A percentile compares a stretch with the other conserved stretches of the same genome.
phyloP scores from a whole-genome alignment of 768 basidiomycete genomes.

The Mycena maculata region DNA sequence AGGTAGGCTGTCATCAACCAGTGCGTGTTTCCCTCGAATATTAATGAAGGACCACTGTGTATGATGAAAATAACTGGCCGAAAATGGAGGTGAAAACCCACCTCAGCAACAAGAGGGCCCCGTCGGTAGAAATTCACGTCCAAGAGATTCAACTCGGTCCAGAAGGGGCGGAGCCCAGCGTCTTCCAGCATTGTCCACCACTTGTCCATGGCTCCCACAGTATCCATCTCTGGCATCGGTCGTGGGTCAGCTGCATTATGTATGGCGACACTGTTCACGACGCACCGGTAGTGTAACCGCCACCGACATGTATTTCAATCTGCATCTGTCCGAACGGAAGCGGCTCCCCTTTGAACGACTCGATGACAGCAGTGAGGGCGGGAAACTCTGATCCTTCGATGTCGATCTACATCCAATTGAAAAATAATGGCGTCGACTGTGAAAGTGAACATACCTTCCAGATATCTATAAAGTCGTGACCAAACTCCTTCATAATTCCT shows the following conservation, averaged over 20 bases:
- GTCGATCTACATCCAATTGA: slow-evolving; percentile 58
- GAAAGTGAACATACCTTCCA: slow-evolving; percentile 13
- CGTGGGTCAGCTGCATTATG: slow-evolving; percentile 1
- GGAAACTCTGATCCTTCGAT: slow-evolving; percentile 62
- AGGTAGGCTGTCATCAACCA: slow-evolving; percentile 31
- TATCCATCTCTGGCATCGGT: slow-evolving; percentile 43
- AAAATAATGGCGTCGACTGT: slow-evolving; percentile 45
- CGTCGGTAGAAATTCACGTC: slow-evolving; percentile 44
- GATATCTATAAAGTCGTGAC: slow-evolving; percentile 35
- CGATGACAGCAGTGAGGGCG: slow-evolving; percentile 53
- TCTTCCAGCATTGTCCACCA: slow-evolving; percentile 62
- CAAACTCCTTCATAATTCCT: slow-evolving; percentile 57
- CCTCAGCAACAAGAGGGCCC: slow-evolving; percentile 45
- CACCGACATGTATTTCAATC: slow-evolving; percentile 55
- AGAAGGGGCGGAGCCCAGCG: slow-evolving; percentile 60
- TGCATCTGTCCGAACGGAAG: slow-evolving; percentile 61
- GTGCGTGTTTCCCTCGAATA: slow-evolving; percentile 40
- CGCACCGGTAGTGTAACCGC: slow-evolving; percentile 36
- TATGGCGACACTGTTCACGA: background rate
- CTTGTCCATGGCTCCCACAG: slow-evolving; percentile 48
- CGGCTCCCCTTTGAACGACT: slow-evolving; percentile 50
- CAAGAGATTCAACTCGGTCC: slow-evolving; percentile 54
- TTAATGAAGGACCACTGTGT: slow-evolving; percentile 49
- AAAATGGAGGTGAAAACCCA: slow-evolving; percentile 24
- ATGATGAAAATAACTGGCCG: background rate